Evolutionary conservation across 2,329 filamentous ascomycete genomes (phyloP).

Genomic region (Penicillium sumatraense): DNA sequence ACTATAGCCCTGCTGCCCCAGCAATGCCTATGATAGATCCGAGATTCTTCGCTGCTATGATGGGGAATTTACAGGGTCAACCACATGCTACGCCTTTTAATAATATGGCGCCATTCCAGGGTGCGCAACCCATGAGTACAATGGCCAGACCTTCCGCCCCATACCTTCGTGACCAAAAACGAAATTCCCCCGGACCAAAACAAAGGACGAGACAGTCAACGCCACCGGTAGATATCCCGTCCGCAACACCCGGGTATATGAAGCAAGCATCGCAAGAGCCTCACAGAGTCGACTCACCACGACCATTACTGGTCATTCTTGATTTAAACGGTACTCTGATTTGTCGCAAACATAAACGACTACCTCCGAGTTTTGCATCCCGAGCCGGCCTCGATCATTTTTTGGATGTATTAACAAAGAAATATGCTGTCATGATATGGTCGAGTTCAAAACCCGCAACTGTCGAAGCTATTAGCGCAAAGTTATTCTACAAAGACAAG

Average conservation of each 20-base stretch:
- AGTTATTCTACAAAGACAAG: conserved; percentile 63
- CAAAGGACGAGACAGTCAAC: conserved; percentile 8
- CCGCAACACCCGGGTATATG: conserved; percentile 67
- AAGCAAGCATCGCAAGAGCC: conserved; percentile 54
- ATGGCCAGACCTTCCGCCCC: conserved; percentile 6
- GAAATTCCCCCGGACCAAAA: background rate
- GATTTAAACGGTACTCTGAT: conserved; percentile 94
- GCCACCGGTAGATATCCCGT: conserved; percentile 47
- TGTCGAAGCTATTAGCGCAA: conserved; percentile 62
- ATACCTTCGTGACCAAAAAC: background rate
- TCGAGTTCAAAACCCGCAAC: conserved; percentile 80
- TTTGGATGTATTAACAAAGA: conserved; percentile 71
- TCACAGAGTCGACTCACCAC: conserved; percentile 50
- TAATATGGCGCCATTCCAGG: conserved; percentile 14
- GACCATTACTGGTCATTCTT: conserved; percentile 77
- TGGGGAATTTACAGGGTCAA: conserved; percentile 1
- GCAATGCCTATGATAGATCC: conserved; percentile 15
- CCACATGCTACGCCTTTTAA: conserved; percentile 17
- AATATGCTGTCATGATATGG: conserved; percentile 86
- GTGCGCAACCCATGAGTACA: conserved; percentile 21
- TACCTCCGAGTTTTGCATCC: conserved; percentile 61
- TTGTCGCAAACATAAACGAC: conserved; percentile 63
- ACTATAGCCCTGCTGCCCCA: background rate
- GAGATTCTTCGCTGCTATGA: conserved; percentile 4
- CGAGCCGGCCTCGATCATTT: conserved; percentile 73